These are phyloP conservation scores for Gastrolobium villosum DNA, from an alignment of 306 rosid species.

Conservation along the genomic window DNA sequence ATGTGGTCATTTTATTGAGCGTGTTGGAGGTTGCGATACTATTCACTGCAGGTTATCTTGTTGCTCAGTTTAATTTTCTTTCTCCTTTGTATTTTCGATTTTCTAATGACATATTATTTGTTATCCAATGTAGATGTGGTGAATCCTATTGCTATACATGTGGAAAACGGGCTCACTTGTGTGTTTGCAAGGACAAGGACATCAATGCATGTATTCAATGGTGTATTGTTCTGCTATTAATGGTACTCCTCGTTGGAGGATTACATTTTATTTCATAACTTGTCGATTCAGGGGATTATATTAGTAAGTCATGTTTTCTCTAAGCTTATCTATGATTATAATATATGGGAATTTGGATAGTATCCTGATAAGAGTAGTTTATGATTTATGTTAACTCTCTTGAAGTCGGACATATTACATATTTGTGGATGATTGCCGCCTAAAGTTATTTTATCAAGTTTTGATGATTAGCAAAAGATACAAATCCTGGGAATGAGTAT, in stretches of 20 bases:
- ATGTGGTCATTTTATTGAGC: background rate
- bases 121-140: background rate
- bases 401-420: background rate
- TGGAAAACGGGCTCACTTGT: background rate
- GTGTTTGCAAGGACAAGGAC: background rate
- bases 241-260: background rate
- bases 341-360: too few relatives aligned
- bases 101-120: background rate
- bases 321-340: too few relatives aligned
- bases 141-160: background rate
- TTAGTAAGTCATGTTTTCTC: too few relatives aligned
- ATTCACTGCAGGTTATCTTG: constrained; percentile 1
- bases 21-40: background rate
- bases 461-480: background rate
- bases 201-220: background rate
- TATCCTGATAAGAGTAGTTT: too few relatives aligned
- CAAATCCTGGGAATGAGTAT: background rate
- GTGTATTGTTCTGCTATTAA: too few relatives aligned
- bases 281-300: too few relatives aligned
- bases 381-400: too few relatives aligned
- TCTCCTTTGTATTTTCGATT: background rate
- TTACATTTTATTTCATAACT: background rate
- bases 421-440: background rate
- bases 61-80: too few relatives aligned
- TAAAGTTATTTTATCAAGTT: background rate